Evolutionary conservation across 2,329 filamentous ascomycete species (phyloP).

Genomic region (Sphaceloma murrayae): DNA sequence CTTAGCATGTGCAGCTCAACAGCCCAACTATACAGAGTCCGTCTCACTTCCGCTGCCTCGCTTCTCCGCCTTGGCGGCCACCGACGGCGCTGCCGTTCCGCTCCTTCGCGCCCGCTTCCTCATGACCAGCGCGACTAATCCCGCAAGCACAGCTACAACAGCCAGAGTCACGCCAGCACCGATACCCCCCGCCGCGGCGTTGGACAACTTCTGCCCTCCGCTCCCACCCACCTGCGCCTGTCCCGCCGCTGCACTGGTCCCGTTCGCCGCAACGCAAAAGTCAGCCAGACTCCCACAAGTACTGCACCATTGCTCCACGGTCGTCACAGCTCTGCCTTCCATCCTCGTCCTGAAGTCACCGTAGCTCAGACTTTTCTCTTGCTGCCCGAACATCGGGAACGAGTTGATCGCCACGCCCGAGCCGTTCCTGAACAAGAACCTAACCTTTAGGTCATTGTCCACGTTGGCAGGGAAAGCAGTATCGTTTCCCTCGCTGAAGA

Average conservation of each 20-base stretch:
- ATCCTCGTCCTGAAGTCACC: slow-evolving; percentile 55
- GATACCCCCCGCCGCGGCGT: slow-evolving; percentile 70
- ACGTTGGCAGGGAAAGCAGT: slow-evolving; percentile 24
- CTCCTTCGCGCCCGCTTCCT: slow-evolving; percentile 2
- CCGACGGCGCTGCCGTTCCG: background rate
- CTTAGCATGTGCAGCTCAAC: too few species aligned
- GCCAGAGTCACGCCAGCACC: slow-evolving; percentile 59
- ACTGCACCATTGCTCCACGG: slow-evolving; percentile 60
- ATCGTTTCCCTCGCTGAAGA: slow-evolving; percentile 45
- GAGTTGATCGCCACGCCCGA: slow-evolving; percentile 41
- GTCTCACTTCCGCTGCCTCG: slow-evolving; percentile 2
- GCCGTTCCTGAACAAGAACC: slow-evolving; percentile 56
- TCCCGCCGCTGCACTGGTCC: background rate
- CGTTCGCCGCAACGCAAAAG: slow-evolving; percentile 38
- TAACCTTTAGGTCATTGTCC: slow-evolving; percentile 44
- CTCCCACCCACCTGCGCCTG: slow-evolving; percentile 6
- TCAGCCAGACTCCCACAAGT: slow-evolving; percentile 65
- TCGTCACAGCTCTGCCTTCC: slow-evolving; percentile 55
- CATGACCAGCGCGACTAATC: slow-evolving; percentile 39
- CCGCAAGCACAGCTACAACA: slow-evolving; percentile 50
- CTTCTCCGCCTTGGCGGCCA: slow-evolving; percentile 8
- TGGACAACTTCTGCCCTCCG: slow-evolving; percentile 43
- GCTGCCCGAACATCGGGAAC: slow-evolving; percentile 54
- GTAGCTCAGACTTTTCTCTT: slow-evolving; percentile 53
- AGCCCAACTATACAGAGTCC: slow-evolving; percentile 1